Conservation (phyloP, 2,329 filamentous ascomycete species). For the Ascosphaera aggregata region DNA sequence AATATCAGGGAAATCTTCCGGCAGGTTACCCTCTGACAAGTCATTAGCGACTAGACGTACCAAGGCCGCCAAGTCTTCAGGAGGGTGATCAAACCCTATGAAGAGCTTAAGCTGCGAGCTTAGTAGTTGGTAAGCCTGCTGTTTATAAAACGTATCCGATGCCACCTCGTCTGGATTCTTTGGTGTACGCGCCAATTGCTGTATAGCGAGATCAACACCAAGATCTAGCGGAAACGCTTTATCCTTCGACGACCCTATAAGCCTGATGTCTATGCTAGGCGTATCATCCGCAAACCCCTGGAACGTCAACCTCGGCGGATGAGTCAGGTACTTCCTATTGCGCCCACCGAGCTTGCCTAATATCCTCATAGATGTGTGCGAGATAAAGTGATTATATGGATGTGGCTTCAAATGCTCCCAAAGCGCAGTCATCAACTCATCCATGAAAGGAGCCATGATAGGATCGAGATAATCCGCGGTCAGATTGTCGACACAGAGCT, state of each 20-base stretch:
- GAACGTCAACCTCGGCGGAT: conserved; percentile 62
- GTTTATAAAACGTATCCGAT: conserved; percentile 75
- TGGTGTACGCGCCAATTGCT: conserved; percentile 61
- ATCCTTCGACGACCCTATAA: conserved; percentile 76
- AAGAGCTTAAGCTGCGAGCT: conserved; percentile 76
- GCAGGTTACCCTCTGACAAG: conserved; percentile 45
- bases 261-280: conserved; percentile 65
- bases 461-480: conserved; percentile 95
- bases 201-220: conserved; percentile 71
- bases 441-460: conserved; percentile 97
- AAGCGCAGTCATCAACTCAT: conserved; percentile 91
- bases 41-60: conserved; percentile 81
- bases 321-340: conserved; percentile 87
- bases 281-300: conserved; percentile 70
- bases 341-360: conserved; percentile 87
- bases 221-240: conserved; percentile 68
- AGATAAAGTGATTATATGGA: conserved; percentile 91
- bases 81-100: conserved; percentile 66
- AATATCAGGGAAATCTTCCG: conserved; percentile 40
- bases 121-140: conserved; percentile 72
- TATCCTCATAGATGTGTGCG: conserved; percentile 94
- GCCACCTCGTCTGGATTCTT: conserved; percentile 34
- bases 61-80: conserved; percentile 67
- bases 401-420: conserved; percentile 89
- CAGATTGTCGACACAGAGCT: conserved; percentile 93